phyloP scores from a whole-genome alignment of 768 basidiomycete genomes.

The Favolaschia claudopus region DNA sequence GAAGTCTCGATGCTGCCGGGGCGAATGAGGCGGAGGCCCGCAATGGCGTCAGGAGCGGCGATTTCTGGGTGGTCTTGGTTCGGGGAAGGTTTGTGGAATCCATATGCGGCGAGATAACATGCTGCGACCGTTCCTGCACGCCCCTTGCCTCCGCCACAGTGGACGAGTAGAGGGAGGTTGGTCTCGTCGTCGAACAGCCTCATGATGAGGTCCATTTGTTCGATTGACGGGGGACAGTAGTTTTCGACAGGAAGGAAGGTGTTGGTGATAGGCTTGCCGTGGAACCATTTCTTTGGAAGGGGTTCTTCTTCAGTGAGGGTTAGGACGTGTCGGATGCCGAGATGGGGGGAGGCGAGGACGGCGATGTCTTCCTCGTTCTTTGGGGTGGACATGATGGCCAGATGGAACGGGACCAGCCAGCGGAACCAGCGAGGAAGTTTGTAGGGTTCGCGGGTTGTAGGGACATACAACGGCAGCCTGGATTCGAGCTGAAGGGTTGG shows the following conservation, averaged over 20 bases:
- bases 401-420: conserved; percentile 65
- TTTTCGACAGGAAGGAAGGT: conserved; percentile 66
- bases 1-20: conserved; percentile 66
- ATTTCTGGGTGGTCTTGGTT: conserved; percentile 54
- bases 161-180: conserved; percentile 60
- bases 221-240: conserved; percentile 60
- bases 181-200: conserved; percentile 50
- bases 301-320: conserved; percentile 68
- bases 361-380: conserved; percentile 56
- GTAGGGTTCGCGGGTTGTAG: conserved; percentile 31
- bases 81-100: conserved; percentile 54
- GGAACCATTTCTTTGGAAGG: conserved; percentile 56
- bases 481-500: conserved; percentile 52
- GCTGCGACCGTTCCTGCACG: conserved; percentile 69
- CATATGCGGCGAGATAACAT: conserved; percentile 64
- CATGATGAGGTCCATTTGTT: conserved; percentile 67
- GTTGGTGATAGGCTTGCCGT: conserved; percentile 50
- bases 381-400: conserved; percentile 70
- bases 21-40: conserved; percentile 53
- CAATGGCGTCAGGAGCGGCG: conserved; percentile 56
- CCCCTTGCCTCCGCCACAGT: conserved; percentile 71
- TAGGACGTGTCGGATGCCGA: conserved; percentile 66
- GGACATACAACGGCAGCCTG: conserved; percentile 50
- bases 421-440: conserved; percentile 66
- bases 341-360: conserved; percentile 48